Conservation (phyloP, 2,329 filamentous ascomycete genomes). For the Fusarium protoensiforme region DNA sequence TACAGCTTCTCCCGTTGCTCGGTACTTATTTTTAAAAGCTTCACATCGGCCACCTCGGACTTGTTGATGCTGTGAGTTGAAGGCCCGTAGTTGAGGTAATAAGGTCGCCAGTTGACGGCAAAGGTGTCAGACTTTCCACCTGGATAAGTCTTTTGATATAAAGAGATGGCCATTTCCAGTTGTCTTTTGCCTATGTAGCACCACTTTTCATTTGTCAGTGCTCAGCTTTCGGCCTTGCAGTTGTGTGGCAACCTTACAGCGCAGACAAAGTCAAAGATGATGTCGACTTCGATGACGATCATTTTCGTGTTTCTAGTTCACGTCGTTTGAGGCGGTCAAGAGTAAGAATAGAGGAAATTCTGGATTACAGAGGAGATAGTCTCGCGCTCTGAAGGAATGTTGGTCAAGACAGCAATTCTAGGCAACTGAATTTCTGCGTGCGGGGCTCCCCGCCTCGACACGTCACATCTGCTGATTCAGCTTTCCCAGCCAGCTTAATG, state of each 20-base stretch:
- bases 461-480: background rate
- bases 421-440: background rate
- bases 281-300: conserved; percentile 34
- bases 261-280: conserved; percentile 48
- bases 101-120: conserved; percentile 50
- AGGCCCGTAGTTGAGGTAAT: conserved; percentile 49
- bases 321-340: background rate
- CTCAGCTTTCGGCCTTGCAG: background rate
- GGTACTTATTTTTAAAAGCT: conserved; percentile 36
- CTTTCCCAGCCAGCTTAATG: background rate
- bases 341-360: rapidly evolving
- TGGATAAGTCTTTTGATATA: conserved; percentile 54
- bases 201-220: conserved; percentile 35
- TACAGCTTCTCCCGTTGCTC: conserved; percentile 43
- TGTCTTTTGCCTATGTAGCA: conserved; percentile 55
- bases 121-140: conserved; percentile 49
- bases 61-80: conserved; percentile 38
- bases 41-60: conserved; percentile 32
- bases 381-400: background rate
- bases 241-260: conserved; percentile 35
- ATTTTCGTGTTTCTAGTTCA: background rate
- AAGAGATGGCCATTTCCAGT: conserved; percentile 50
- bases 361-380: background rate
- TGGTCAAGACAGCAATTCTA: background rate
- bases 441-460: background rate